A percentile compares a stretch with the other conserved stretches of the same genome.
Evolutionary conservation across 176 grass and related monocot genomes (phyloP).

Genomic region (Neostapfia colusana): DNA sequence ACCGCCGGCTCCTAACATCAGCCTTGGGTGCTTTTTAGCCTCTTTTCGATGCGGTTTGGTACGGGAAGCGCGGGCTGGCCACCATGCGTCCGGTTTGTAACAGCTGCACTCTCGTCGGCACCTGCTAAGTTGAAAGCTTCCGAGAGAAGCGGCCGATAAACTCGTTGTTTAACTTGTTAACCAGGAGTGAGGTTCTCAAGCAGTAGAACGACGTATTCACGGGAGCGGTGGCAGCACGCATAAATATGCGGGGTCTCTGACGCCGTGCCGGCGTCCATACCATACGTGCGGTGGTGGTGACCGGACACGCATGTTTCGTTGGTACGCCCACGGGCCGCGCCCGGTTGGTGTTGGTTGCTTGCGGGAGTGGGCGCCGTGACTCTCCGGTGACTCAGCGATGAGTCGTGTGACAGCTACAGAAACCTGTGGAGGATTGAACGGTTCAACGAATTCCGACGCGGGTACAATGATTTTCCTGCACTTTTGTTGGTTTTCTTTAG

Average conservation of each 20-base stretch:
- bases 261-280: background rate
- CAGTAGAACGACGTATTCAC: too few relatives aligned
- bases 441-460: constrained; percentile 29
- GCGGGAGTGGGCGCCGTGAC: background rate
- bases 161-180: background rate
- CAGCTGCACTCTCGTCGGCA: too few relatives aligned
- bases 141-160: background rate
- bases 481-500: background rate
- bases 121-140: too few relatives aligned
- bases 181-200: background rate
- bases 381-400: constrained; percentile 36
- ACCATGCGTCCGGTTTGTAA: too few relatives aligned
- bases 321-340: too few relatives aligned
- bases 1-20: too few relatives aligned
- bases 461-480: background rate
- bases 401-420: background rate
- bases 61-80: too few relatives aligned
- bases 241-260: background rate
- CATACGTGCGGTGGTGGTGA: background rate
- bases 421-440: background rate
- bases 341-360: background rate
- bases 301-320: background rate
- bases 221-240: too few relatives aligned
- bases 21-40: too few relatives aligned
- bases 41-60: too few relatives aligned